phyloP scores from a whole-genome alignment of 2,329 filamentous ascomycete species.

The Colletotrichum tofieldiae region DNA sequence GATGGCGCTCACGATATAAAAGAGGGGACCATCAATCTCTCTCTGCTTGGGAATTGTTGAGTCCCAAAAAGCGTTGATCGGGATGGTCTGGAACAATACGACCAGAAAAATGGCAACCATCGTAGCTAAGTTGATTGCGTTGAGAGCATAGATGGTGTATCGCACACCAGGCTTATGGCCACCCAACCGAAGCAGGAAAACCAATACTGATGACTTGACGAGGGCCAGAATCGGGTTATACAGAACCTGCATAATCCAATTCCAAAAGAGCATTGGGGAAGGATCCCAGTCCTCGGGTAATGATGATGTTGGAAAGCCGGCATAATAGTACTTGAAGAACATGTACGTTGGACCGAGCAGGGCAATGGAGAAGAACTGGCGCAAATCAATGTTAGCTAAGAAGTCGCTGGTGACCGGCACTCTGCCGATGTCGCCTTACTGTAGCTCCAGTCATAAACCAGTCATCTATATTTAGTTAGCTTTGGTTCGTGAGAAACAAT shows the following conservation, averaged over 20 bases:
- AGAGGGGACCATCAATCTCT: conserved; percentile 6
- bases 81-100: conserved; percentile 58
- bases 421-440: conserved; percentile 13
- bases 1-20: conserved; percentile 21
- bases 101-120: conserved; percentile 56
- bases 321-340: conserved; percentile 37
- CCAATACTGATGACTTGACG: conserved; percentile 54
- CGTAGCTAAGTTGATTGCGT: conserved; percentile 54
- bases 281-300: conserved; percentile 26
- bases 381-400: not conserved
- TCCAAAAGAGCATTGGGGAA: conserved; percentile 29
- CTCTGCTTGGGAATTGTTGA: conserved; percentile 8
- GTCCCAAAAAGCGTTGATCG: conserved; percentile 54
- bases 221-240: conserved; percentile 63
- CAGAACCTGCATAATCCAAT: conserved; percentile 50
- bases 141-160: conserved; percentile 48
- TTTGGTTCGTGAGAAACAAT: not conserved
- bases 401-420: not conserved
- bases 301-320: conserved; percentile 22
- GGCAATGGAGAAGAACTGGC: conserved; percentile 24
- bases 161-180: conserved; percentile 50
- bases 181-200: conserved; percentile 52
- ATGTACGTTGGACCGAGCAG: conserved; percentile 28
- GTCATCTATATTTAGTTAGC: conserved; percentile 14
- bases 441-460: conserved; percentile 33